phyloP scores from a whole-genome alignment of 495 filamentous ascomycete species.

The Neurospora tetrasperma region DNA sequence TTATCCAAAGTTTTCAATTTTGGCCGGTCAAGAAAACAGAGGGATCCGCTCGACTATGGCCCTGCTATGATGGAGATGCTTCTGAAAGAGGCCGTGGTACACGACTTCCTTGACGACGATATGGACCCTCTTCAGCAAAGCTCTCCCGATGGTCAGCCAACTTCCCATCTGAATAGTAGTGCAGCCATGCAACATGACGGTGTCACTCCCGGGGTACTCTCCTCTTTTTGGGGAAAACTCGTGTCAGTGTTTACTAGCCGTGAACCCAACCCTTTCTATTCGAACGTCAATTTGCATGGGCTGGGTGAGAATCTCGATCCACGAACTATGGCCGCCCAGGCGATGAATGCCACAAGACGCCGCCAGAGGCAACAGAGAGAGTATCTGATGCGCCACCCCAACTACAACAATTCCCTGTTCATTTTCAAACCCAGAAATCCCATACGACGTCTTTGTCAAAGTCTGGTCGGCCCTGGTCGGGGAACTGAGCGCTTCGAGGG shows the following conservation, averaged over 20 bases:
- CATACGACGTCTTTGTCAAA: slow-evolving; percentile 74
- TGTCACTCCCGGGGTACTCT: slow-evolving; percentile 44
- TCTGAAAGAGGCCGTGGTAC: slow-evolving; percentile 86
- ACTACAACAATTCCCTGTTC: slow-evolving; percentile 86
- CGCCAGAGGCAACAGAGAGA: slow-evolving; percentile 82
- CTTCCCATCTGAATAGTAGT: slow-evolving; percentile 16
- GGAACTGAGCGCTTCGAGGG: slow-evolving; percentile 79
- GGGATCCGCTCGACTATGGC: slow-evolving; percentile 81
- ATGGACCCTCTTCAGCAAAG: slow-evolving; percentile 33
- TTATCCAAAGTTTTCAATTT: slow-evolving; percentile 82
- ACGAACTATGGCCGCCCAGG: slow-evolving; percentile 76
- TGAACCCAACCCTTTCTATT: slow-evolving; percentile 95
- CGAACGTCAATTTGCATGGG: slow-evolving; percentile 61
- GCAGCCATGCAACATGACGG: slow-evolving; percentile 7
- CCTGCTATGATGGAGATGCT: slow-evolving; percentile 88
- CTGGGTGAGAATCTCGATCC: slow-evolving; percentile 73
- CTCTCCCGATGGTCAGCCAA: slow-evolving; percentile 26
- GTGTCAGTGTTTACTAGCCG: slow-evolving; percentile 42
- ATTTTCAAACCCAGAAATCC: slow-evolving; percentile 70
- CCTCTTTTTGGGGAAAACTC: slow-evolving; percentile 47
- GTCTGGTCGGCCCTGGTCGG: slow-evolving; percentile 83
- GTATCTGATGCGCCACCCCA: slow-evolving; percentile 77
- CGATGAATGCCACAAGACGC: slow-evolving; percentile 69
- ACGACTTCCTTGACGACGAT: slow-evolving; percentile 82
- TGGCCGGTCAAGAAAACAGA: slow-evolving; percentile 52